Base-by-base conservation (phyloP, 2,329 filamentous ascomycete genomes). In the Akanthomyces lecanii region DNA sequence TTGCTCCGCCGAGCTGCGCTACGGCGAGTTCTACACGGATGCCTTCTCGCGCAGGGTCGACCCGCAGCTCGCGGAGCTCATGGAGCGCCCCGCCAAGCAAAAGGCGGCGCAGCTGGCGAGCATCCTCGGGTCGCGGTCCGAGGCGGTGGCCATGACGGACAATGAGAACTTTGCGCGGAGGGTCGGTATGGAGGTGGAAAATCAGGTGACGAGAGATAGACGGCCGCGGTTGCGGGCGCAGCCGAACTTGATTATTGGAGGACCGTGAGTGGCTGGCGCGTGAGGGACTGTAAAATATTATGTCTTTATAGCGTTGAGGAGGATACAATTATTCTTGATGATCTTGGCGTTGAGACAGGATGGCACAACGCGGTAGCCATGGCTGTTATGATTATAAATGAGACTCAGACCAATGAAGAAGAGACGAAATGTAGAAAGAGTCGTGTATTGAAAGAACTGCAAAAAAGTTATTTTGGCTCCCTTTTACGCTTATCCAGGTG, bases 21-120 rank as follows among this genome's bases (percentile, higher is more conserved):
- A 65, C 57, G 66, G 63, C 1, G 33, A 55, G 38, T 65, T 59
- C 44, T 69, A 67, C 60, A 63, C 64, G 14, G 28, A 56, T 2
- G 64, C 52, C 21, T 67, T 65, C 45, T 62, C 63, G 45, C 48
- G 53, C 1, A 18, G 42, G 8, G 61, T 67, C 12, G 53, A 64
- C 12, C 56, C 58, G 2, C 53, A n/a, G 14, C 58, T 65, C 5
- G 54, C 51, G 25, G 62, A 58, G 18, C 48, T 65, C n/a, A 48
- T 60, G 5, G 63, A 65, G 52, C 30, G 21, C 28, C 50, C 23
- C 3, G 12, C 40, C 14, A 42, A 45, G 44, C 11, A 25, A 12
- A 65, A 62, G 59, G 62, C 63, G 16, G 62, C 62, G 52, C 3
- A 16, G 6, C 47, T 67, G 25, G 55, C 61, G 1, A 36, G 38